Base-by-base conservation (phyloP, 768 basidiomycete genomes). In the Pleurotus salmoneostramineus region DNA sequence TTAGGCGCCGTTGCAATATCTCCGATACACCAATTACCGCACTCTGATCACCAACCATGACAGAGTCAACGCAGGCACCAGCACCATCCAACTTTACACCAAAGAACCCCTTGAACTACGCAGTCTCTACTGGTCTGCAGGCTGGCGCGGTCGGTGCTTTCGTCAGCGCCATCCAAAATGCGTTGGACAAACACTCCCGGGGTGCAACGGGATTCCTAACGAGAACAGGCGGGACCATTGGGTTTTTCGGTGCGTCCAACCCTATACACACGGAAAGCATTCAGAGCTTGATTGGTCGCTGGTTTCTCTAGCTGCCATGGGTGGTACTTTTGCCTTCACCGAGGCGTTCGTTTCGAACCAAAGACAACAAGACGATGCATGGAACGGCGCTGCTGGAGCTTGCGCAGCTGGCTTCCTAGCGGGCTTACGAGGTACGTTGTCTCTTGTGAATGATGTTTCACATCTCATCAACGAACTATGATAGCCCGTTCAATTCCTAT, bases 341-440 rank as follows among this genome's bases (percentile, higher is more conserved):
- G 92, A 96, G 69, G 78, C 91, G 5, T 73, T 79, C 32, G 84
- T 91, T 17, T 91, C 92, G 56, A 98, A 98, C 72, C 74, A 85
- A 60, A 83, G 94, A 56, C 79, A 84, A 71, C 85, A 76, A 62
- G 80, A 93, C 61, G 95, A 98, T 69, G 78, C 88, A 43, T 65
- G 91, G 60, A 97, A 94, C 65, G 89, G 90, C 50, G 88, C 88
- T 47, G 84, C 84, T 52, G 95, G 91, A 56, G 95, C 89, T 57
- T 96, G 94, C 74, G 94, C 94, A 49, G 94, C 94, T 52, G 95
- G 95, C 47, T 93, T 96, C 74, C 74, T 96, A 61, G 92, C 92
- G 33, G 95, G 95, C 55, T 72, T 95, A 57, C 82, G 91, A 77
- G 81, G 92, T 93, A 65, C 42, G 82, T 73, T 8, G 21, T 44